phyloP scores from a whole-genome alignment of 306 rosid species.

The Cucurbita moschata region DNA sequence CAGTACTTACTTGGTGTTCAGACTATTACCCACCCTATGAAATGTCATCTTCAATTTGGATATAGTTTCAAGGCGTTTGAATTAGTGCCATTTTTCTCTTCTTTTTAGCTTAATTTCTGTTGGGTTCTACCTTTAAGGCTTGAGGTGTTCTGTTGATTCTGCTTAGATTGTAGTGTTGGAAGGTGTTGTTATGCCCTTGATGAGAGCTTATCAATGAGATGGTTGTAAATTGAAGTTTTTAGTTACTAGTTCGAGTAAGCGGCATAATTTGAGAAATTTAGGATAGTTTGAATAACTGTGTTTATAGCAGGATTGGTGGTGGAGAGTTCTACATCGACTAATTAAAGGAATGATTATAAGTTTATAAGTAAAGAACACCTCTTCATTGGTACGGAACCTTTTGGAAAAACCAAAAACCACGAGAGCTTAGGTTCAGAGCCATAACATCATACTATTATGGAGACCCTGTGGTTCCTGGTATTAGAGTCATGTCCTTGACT shows the following conservation, averaged over 20 bases:
- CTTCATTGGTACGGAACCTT: too few species aligned
- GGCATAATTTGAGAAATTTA: not conserved
- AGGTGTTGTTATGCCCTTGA: not conserved
- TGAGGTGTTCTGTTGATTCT: not conserved
- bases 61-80: not conserved
- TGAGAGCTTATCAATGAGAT: not conserved
- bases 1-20: slow-evolving; percentile 30
- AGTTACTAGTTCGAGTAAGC: not conserved
- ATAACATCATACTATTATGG: too few species aligned
- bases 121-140: not conserved
- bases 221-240: not conserved
- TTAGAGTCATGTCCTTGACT: too few species aligned
- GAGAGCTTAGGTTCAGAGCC: too few species aligned
- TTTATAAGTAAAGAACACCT: too few species aligned
- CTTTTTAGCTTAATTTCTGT: not conserved
- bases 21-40: slow-evolving; percentile 40
- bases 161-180: not conserved
- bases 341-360: too few species aligned
- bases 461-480: too few species aligned
- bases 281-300: not conserved
- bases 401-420: too few species aligned
- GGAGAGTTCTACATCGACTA: too few species aligned
- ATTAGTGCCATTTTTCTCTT: not conserved
- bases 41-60: slow-evolving; percentile 30
- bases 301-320: too few species aligned